phyloP scores from a whole-genome alignment of 495 filamentous ascomycete genomes.

The Eremomyces bilateralis region DNA sequence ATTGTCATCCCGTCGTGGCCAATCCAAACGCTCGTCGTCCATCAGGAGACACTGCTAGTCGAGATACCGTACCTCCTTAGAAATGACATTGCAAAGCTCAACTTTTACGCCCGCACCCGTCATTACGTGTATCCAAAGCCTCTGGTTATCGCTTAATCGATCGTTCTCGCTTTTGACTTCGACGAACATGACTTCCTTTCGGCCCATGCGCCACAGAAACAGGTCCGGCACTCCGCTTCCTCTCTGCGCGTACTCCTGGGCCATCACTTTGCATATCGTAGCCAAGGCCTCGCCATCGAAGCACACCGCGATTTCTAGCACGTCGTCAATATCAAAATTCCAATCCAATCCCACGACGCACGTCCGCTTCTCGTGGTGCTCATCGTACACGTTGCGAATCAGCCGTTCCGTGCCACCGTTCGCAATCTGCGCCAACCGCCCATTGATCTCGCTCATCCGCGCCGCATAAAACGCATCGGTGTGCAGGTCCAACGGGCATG shows the following conservation, averaged over 20 bases:
- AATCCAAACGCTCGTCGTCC: too few relatives aligned
- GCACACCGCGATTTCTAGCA: slow-evolving; percentile 60
- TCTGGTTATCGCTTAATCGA: slow-evolving; percentile 84
- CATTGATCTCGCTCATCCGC: slow-evolving; percentile 72
- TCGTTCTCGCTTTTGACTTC: slow-evolving; percentile 95
- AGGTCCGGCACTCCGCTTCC: slow-evolving; percentile 84
- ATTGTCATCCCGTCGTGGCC: too few relatives aligned
- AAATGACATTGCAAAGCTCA: slow-evolving; percentile 73
- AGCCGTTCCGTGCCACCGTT: slow-evolving; percentile 36
- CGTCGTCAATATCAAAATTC: slow-evolving; percentile 61
- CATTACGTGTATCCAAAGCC: slow-evolving; percentile 90
- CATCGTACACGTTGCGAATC: slow-evolving; percentile 40
- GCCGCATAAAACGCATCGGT: slow-evolving; percentile 84
- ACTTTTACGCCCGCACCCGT: slow-evolving; percentile 64
- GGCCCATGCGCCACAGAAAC: slow-evolving; percentile 50
- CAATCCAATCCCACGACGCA: slow-evolving; percentile 83
- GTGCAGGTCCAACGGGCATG: slow-evolving; percentile 76
- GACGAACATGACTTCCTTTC: slow-evolving; percentile 49
- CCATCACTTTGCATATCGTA: slow-evolving; percentile 72
- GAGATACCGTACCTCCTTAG: slow-evolving; percentile 46
- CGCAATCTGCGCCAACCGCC: slow-evolving; percentile 55
- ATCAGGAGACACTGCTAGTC: too few relatives aligned
- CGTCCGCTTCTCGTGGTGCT: slow-evolving; percentile 43
- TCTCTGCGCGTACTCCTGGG: slow-evolving; percentile 75
- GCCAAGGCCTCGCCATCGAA: slow-evolving; percentile 64